These are phyloP conservation scores for Nigrospora oryzae DNA, from an alignment of 2,329 filamentous ascomycete genomes.

Conservation along the genomic window DNA sequence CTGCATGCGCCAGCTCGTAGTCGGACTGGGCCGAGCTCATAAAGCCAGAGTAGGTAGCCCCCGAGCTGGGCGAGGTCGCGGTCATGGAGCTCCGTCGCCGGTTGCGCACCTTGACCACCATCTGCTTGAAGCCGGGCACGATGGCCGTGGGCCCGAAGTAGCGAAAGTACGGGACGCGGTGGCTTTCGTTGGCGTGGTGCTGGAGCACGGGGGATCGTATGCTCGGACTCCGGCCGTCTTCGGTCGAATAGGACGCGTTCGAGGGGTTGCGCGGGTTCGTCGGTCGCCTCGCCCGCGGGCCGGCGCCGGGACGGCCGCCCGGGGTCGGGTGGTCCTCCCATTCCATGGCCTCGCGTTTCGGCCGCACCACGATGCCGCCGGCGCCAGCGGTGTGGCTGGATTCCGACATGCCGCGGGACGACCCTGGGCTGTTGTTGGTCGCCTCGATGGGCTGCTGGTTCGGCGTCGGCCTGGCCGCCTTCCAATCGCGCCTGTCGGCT, in stretches of 20 bases:
- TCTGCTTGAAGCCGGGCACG: constrained; percentile 85
- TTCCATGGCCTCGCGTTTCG: constrained; percentile 20
- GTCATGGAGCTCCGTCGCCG: constrained; percentile 55
- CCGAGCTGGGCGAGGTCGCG: constrained; percentile 38
- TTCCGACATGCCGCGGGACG: constrained; percentile 13
- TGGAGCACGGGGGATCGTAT: constrained; percentile 37
- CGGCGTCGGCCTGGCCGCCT: not conserved
- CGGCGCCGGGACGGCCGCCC: constrained; percentile 14
- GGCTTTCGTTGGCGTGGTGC: constrained; percentile 42
- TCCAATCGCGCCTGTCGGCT: constrained; percentile 14
- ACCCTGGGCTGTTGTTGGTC: constrained; percentile 5
- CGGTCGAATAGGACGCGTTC: constrained; percentile 28
- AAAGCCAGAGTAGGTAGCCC: constrained; percentile 18
- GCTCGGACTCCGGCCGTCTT: constrained; percentile 28
- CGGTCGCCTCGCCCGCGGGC: constrained; percentile 11
- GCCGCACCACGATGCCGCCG: constrained; percentile 11
- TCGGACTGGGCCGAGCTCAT: constrained; percentile 34
- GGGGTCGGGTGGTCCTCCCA: constrained; percentile 18
- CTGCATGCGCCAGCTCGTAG: constrained; percentile 31
- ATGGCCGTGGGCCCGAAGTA: constrained; percentile 90
- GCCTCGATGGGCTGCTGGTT: not conserved
- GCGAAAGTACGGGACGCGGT: constrained; percentile 78
- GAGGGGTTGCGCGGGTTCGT: constrained; percentile 20
- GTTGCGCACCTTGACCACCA: constrained; percentile 71
- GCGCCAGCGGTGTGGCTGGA: constrained; percentile 13